phyloP scores from a whole-genome alignment of 225 moss, liverwort and hornwort genomes.

The Asterella californica region DNA sequence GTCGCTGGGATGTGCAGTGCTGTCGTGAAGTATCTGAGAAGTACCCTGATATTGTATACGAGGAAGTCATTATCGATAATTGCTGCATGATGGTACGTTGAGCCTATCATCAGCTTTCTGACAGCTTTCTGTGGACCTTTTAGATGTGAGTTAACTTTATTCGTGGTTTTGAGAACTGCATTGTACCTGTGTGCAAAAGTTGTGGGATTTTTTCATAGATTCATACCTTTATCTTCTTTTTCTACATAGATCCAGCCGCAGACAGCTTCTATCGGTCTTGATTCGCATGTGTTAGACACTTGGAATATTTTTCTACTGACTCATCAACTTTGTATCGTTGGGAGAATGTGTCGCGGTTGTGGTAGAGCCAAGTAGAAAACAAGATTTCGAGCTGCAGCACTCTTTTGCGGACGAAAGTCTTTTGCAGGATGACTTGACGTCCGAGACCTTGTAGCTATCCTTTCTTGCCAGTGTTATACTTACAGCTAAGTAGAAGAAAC shows the following conservation, averaged over 20 bases:
- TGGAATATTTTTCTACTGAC: too few relatives aligned
- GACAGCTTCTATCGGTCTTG: background rate
- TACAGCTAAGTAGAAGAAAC: too few relatives aligned
- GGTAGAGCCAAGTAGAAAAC: too few relatives aligned
- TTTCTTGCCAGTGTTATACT: too few relatives aligned
- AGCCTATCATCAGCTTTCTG: background rate
- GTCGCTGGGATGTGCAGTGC: slow-evolving; percentile 50
- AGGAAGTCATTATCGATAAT: slow-evolving; percentile 98
- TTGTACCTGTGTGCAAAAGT: background rate
- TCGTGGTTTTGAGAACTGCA: background rate
- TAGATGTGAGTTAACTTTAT: too few relatives aligned
- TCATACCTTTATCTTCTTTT: background rate
- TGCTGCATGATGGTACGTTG: slow-evolving; percentile 95
- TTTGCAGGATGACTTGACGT: too few relatives aligned
- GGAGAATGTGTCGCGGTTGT: too few relatives aligned
- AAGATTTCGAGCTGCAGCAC: too few relatives aligned
- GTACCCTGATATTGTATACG: slow-evolving; percentile 79
- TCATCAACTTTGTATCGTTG: too few relatives aligned
- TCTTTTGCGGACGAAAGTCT: too few relatives aligned
- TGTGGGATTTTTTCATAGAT: background rate
- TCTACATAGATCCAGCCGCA: background rate
- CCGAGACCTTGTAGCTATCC: too few relatives aligned
- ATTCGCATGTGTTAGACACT: background rate
- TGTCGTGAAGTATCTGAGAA: slow-evolving; percentile 86
- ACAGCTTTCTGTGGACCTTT: background rate